Evolutionary conservation across 2,329 filamentous ascomycete genomes (phyloP).

Genomic region (Colletotrichum costaricense): DNA sequence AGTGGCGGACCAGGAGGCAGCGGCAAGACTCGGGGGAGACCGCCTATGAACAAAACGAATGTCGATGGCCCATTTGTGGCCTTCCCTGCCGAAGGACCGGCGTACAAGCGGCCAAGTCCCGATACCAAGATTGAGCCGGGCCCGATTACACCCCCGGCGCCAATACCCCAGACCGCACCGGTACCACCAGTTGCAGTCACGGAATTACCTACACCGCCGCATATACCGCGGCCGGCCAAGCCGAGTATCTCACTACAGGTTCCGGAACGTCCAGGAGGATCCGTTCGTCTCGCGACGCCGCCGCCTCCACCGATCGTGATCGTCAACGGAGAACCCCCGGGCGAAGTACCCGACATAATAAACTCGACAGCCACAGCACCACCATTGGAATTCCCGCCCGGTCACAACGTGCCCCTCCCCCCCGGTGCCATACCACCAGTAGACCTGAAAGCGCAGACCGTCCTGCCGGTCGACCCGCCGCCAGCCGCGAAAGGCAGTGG

Average conservation of each 20-base stretch:
- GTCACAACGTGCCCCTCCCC: background rate
- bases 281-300: conserved; percentile 72
- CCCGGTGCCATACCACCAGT: background rate
- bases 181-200: conserved; percentile 1
- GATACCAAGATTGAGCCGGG: conserved; percentile 46
- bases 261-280: conserved; percentile 66
- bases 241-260: conserved; percentile 55
- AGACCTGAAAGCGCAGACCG: background rate
- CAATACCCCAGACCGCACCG: conserved; percentile 10
- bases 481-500: background rate
- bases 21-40: conserved; percentile 82
- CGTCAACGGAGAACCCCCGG: conserved; percentile 56
- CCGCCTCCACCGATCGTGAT: conserved; percentile 63
- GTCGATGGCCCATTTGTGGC: conserved; percentile 77
- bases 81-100: conserved; percentile 70
- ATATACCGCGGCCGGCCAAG: conserved; percentile 42
- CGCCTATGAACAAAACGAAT: conserved; percentile 73
- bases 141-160: conserved; percentile 26
- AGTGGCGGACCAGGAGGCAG: conserved; percentile 67
- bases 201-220: conserved; percentile 1
- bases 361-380: background rate
- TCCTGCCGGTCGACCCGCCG: background rate
- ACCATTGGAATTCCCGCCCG: background rate
- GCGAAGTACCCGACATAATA: conserved; percentile 32
- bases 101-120: conserved; percentile 53